Conservation (phyloP, 2,329 filamentous ascomycete species). For the Ophiostoma triangulosporum region DNA sequence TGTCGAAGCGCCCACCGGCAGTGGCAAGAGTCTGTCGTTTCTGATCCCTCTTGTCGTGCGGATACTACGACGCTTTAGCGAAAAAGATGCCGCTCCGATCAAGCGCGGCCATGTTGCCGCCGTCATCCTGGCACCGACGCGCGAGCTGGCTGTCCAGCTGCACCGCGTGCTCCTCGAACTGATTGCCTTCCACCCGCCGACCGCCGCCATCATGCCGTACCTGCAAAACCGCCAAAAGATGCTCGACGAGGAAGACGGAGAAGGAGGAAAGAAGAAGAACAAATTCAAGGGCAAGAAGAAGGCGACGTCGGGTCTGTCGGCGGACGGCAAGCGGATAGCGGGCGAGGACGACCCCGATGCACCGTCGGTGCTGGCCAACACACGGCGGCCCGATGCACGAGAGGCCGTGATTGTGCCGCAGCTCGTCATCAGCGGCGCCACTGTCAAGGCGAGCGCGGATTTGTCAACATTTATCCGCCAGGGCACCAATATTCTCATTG, state of each 20-base stretch:
- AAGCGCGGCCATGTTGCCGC: slow-evolving; percentile 84
- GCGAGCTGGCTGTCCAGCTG: slow-evolving; percentile 86
- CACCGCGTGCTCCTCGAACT: slow-evolving; percentile 65
- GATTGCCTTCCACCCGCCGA: slow-evolving; percentile 70
- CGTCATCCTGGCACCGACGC: slow-evolving; percentile 84
- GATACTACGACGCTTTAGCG: slow-evolving; percentile 46
- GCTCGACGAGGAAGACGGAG: slow-evolving; percentile 15
- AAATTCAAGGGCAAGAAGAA: slow-evolving; percentile 34
- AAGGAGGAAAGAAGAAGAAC: background rate
- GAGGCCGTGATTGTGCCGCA: slow-evolving; percentile 61
- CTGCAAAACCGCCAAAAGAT: slow-evolving; percentile 21
- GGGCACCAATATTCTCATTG: slow-evolving; percentile 79
- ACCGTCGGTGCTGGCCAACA: background rate
- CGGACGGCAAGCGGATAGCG: slow-evolving; percentile 12
- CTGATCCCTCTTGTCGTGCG: slow-evolving; percentile 69
- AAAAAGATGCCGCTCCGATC: slow-evolving; percentile 39
- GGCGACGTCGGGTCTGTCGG: slow-evolving; percentile 4
- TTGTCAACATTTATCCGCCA: slow-evolving; percentile 70
- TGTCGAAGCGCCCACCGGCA: slow-evolving; percentile 64
- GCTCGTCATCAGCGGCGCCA: slow-evolving; percentile 68
- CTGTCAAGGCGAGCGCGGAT: slow-evolving; percentile 66
- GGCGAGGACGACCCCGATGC: slow-evolving; percentile 10
- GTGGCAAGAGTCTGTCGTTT: slow-evolving; percentile 80
- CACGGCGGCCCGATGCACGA: slow-evolving; percentile 27
- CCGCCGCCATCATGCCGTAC: slow-evolving; percentile 48